Conservation (phyloP, 768 basidiomycete species). For the Crassisporium funariophilum region DNA sequence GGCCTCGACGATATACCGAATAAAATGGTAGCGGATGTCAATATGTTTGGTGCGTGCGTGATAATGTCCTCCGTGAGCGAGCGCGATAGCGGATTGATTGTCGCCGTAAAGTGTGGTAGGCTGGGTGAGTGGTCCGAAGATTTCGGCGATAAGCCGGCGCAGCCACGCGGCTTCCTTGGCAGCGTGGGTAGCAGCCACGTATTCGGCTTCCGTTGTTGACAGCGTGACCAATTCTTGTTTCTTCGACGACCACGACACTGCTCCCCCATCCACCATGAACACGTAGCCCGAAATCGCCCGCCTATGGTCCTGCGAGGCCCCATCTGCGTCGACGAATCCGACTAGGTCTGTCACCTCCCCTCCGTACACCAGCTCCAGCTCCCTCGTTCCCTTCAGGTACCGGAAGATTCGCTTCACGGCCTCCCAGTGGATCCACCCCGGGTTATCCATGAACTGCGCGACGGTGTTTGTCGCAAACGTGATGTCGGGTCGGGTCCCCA, state of each 20-base stretch:
- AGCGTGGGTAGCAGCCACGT: no score
- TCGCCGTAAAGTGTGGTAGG: slow-evolving; percentile 6
- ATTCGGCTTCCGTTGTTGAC: slow-evolving; percentile 13
- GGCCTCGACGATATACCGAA: slow-evolving; percentile 12
- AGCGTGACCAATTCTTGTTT: slow-evolving; percentile 32
- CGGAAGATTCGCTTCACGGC: slow-evolving; percentile 24
- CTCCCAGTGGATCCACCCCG: slow-evolving; percentile 26
- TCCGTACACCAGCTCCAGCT: slow-evolving; percentile 14
- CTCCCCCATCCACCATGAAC: no score
- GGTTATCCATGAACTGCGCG: slow-evolving; percentile 20
- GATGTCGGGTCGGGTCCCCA: no score
- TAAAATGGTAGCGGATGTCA: slow-evolving; percentile 18
- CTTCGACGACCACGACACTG: slow-evolving; percentile 32
- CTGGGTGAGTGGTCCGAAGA: not conserved
- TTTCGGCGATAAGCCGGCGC: not conserved
- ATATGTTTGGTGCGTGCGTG: slow-evolving; percentile 19
- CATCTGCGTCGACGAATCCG: slow-evolving; percentile 17
- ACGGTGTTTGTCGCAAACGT: slow-evolving; percentile 23
- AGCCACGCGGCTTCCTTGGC: no score
- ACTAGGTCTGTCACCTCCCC: slow-evolving; percentile 18
- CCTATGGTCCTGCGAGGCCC: no score
- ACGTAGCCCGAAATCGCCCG: no score
- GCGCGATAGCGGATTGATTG: slow-evolving; percentile 12
- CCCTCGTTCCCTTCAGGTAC: slow-evolving; percentile 26
- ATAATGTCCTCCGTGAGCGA: slow-evolving; percentile 10